These are phyloP conservation scores for Penicillium manginii DNA, from an alignment of 495 filamentous ascomycete genomes.

Conservation along the genomic window DNA sequence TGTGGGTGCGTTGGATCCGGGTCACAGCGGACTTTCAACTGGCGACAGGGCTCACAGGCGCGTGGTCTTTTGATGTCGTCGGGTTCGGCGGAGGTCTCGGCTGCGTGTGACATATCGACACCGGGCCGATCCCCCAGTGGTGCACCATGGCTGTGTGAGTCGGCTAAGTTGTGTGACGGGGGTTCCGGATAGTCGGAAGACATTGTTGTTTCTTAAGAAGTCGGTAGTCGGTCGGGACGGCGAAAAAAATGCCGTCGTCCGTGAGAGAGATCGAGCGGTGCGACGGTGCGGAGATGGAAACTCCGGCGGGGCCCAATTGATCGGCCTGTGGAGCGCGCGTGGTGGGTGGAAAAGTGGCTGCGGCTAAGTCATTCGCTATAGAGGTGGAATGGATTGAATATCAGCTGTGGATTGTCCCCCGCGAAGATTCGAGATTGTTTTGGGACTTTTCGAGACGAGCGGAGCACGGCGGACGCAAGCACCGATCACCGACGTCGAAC, in stretches of 20 bases:
- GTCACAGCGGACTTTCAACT: constrained; percentile 90
- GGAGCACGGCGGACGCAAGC: constrained; percentile 28
- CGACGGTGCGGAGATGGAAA: constrained; percentile 3
- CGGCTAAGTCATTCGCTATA: not conserved
- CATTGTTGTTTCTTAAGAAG: constrained; percentile 8
- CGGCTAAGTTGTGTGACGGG: constrained; percentile 24
- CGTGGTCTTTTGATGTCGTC: constrained; percentile 71
- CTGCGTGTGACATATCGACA: constrained; percentile 5
- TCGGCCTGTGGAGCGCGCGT: not conserved
- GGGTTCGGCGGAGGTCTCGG: constrained; percentile 26
- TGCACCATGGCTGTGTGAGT: constrained; percentile 2
- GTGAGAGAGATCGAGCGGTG: constrained; percentile 12
- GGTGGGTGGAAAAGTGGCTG: not conserved
- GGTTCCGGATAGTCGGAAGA: constrained; percentile 36
- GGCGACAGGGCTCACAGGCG: constrained; percentile 92
- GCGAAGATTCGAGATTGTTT: not conserved
- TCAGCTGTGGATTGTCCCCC: not conserved
- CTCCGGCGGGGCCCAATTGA: constrained; percentile 8
- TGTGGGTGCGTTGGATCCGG: constrained; percentile 56
- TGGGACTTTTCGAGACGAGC: constrained; percentile 5
- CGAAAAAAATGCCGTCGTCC: constrained; percentile 18
- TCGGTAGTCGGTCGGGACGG: constrained; percentile 17
- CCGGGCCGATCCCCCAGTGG: constrained; percentile 3
- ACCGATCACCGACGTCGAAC: constrained; percentile 27
- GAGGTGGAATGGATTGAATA: not conserved